Base-by-base conservation (phyloP, 805 yeast genomes). In the Kodamaea jinghongensis region DNA sequence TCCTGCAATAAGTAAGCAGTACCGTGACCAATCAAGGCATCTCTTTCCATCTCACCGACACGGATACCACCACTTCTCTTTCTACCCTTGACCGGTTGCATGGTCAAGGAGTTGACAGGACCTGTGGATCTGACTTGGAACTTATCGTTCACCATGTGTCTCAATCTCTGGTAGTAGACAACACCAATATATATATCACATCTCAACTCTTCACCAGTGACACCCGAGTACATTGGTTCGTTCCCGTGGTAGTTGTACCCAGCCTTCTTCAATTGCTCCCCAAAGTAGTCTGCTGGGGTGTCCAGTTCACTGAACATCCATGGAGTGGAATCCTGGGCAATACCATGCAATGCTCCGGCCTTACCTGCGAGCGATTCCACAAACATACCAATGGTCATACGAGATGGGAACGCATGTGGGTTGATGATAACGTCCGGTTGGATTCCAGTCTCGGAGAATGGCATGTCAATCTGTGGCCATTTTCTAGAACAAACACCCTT, bases 381-480 rank as follows among this genome's bases (percentile, higher is more conserved):
- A 67, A 93, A 93, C 98, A 93, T 93, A 72, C 99, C 99, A 65
- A 93, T 91, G 9, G 99, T 93, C 99, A 93, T 93, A 74, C 99
- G 93, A 35, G 98, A 91, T 53, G 99, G 99, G 91, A 91, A 93
- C 50, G 98, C 99, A 63, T 91, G 99, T 3, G 99, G 99, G 63
- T 93, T 93, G 58, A 93, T 93, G 58, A 93, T 93, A 52, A 93
- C 85, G 67, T 93, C 99, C 2, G 99, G 99, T 63, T 86, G 96
- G 46, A 93, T 91, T 55, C 99, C 99, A 25, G 86, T 73, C 68
- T 93, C 99, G 49, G 88, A 78, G 71, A 93, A 93, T 39, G 99
- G 99, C 96, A 93, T 81, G 63, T 93, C 98, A 47, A 87, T 73
- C 38, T 88, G 83, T 23, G 98, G 99, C 96, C 97, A 93, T 66